A percentile compares a stretch with the other conserved stretches of the same genome.
These are phyloP conservation scores for Phylloporus sp. DNA, from an alignment of 768 basidiomycete species.

Conservation along the genomic window DNA sequence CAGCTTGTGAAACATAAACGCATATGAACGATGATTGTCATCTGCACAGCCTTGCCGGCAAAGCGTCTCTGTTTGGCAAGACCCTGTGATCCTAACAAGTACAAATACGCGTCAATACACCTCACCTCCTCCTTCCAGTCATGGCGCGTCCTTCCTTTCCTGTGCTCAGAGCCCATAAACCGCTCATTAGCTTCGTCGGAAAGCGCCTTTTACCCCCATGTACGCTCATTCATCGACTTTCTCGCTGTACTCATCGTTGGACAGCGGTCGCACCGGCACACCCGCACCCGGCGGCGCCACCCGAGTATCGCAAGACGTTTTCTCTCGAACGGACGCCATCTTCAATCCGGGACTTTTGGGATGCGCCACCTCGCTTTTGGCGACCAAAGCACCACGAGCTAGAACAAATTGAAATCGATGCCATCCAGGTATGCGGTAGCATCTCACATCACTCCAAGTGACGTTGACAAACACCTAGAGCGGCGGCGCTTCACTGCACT, in stretches of 20 bases:
- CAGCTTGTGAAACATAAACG: background rate
- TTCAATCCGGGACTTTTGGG: constrained; percentile 54
- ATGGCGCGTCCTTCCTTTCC: constrained; percentile 35
- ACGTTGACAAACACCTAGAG: constrained; percentile 34
- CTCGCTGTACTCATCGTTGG: constrained; percentile 6
- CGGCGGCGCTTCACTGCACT: constrained; percentile 59
- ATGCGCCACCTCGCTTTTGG: constrained; percentile 60
- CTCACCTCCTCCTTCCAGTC: background rate
- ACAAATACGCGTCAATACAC: constrained; percentile 18
- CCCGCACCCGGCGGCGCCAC: constrained; percentile 65
- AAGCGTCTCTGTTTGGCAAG: constrained; percentile 15
- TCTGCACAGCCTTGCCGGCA: constrained; percentile 16
- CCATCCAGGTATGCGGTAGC: constrained; percentile 52
- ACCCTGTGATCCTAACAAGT: constrained; percentile 16
- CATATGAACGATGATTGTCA: background rate
- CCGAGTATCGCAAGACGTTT: constrained; percentile 50
- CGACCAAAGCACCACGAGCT: constrained; percentile 44
- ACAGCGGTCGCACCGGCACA: constrained; percentile 38
- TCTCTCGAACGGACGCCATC: constrained; percentile 31
- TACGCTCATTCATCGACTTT: constrained; percentile 20
- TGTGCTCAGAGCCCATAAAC: constrained; percentile 43
- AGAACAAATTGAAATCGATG: constrained; percentile 57
- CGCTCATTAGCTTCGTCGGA: constrained; percentile 61
- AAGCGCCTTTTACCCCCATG: constrained; percentile 48
- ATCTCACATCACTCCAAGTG: background rate